Conservation (phyloP, 140 eudicot species). For the Bidens hawaiensis region DNA sequence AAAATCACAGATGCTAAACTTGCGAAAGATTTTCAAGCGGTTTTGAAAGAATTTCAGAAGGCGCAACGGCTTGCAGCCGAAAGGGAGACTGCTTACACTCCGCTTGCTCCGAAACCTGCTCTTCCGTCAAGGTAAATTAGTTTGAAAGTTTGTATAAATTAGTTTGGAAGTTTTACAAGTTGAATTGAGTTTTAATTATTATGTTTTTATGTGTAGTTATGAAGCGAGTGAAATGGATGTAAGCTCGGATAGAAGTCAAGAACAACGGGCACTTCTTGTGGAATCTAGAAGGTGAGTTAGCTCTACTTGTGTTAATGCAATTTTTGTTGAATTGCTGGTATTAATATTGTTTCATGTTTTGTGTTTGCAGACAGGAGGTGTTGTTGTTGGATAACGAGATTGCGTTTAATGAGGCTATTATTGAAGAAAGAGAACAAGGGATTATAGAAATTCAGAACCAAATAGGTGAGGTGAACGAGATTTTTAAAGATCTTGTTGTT, state of each 20-base stretch:
- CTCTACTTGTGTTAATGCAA: neutral
- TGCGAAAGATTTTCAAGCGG: conserved; percentile 96
- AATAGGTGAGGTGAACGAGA: conserved; percentile 49
- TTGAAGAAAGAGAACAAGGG: conserved; percentile 68
- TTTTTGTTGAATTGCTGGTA: no score
- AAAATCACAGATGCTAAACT: conserved; percentile 95
- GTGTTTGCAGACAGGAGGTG: conserved; percentile 40
- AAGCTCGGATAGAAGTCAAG: conserved; percentile 45
- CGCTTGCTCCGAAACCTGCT: conserved; percentile 69
- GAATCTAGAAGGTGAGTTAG: conserved; percentile 77
- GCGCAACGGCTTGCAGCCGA: conserved; percentile 95
- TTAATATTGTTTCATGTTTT: neutral
- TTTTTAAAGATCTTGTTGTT: conserved; percentile 61
- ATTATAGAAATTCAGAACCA: conserved; percentile 34
- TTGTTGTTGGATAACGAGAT: conserved; percentile 45
- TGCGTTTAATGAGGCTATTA: conserved; percentile 45
- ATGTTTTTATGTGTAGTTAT: conserved; percentile 43
- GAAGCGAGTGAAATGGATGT: conserved; percentile 51
- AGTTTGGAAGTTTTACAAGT: neutral
- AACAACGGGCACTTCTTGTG: conserved; percentile 71
- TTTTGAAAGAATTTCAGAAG: conserved; percentile 90
- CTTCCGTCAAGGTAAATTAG: conserved; percentile 71
- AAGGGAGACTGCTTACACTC: conserved; percentile 92
- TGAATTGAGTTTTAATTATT: neutral
- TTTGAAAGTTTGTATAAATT: neutral